A percentile compares a stretch with the other conserved stretches of the same genome.
Evolutionary conservation across 257 asterid genomes (phyloP).

Genomic region (Echites panduratus): DNA sequence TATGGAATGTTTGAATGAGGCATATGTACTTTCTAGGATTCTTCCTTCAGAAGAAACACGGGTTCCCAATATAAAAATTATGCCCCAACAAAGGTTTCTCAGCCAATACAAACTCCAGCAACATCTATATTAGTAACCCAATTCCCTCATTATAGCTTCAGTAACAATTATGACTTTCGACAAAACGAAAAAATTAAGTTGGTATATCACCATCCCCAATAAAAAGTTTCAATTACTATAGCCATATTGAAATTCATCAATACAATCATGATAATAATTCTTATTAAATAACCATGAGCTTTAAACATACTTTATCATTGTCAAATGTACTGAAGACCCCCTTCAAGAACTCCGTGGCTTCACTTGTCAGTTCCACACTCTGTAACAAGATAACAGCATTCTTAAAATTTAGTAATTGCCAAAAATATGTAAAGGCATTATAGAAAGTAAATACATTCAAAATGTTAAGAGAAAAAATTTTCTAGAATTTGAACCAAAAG

Average conservation of each 20-base stretch:
- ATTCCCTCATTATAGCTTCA: not conserved
- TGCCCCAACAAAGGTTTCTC: not conserved
- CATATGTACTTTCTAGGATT: not conserved
- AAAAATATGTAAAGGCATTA: not conserved
- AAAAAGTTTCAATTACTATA: not conserved
- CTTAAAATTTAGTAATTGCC: not conserved
- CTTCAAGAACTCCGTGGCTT: constrained; percentile 89
- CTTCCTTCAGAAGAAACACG: not conserved
- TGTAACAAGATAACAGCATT: constrained; percentile 43
- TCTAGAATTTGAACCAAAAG: not conserved
- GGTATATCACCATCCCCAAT: not conserved
- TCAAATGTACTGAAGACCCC: constrained; percentile 91
- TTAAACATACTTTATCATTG: constrained; percentile 66
- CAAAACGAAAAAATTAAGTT: too few species aligned
- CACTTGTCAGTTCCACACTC: constrained; percentile 95
- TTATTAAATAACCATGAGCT: constrained; percentile 8
- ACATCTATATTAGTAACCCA: not conserved
- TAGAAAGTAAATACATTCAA: not conserved
- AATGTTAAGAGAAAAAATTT: not conserved
- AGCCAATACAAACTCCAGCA: not conserved
- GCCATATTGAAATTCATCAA: not conserved
- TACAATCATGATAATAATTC: not conserved
- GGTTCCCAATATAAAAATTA: not conserved
- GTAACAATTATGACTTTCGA: not conserved
- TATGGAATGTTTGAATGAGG: not conserved